These are phyloP conservation scores for Hypoxylon sp. DNA, from an alignment of 2,329 filamentous ascomycete species.

Conservation along the genomic window DNA sequence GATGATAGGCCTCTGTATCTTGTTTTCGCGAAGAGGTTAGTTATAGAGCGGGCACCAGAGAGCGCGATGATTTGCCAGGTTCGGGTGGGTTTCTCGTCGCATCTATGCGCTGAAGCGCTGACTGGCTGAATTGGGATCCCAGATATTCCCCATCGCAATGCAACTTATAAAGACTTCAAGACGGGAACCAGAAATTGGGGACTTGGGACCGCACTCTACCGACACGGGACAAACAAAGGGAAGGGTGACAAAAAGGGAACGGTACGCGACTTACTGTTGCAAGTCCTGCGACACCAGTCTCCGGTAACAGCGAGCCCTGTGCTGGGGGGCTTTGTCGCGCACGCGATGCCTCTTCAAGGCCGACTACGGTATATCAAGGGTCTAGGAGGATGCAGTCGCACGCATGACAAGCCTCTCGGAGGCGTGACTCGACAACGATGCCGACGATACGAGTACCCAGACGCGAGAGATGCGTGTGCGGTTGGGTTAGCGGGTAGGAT, in stretches of 20 bases:
- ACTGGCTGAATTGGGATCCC: constrained; percentile 44
- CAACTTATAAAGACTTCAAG: constrained; percentile 33
- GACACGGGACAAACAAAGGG: constrained; percentile 22
- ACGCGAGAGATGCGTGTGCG: constrained; percentile 20
- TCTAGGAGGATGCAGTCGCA: too few species aligned
- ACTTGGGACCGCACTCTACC: constrained; percentile 5
- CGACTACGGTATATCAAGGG: constrained; percentile 9
- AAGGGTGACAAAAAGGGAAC: constrained; percentile 13
- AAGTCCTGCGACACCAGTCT: constrained; percentile 22
- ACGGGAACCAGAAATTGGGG: constrained; percentile 17
- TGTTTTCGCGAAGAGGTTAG: constrained; percentile 47
- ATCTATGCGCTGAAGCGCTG: constrained; percentile 45
- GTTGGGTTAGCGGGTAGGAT: too few species aligned
- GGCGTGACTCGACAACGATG: constrained; percentile 16
- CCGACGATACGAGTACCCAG: constrained; percentile 18
- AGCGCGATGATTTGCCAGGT: constrained; percentile 61
- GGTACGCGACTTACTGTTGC: constrained; percentile 25
- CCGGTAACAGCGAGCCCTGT: neutral
- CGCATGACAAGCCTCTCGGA: constrained; percentile 8
- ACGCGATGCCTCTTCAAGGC: neutral
- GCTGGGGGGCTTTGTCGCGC: constrained; percentile 6
- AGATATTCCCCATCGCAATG: constrained; percentile 35
- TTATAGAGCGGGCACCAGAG: constrained; percentile 51
- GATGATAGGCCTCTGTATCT: constrained; percentile 60
- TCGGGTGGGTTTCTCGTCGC: constrained; percentile 36